These are phyloP conservation scores for Aspergillus intermedius DNA, from an alignment of 2,329 filamentous ascomycete species.

Conservation along the genomic window DNA sequence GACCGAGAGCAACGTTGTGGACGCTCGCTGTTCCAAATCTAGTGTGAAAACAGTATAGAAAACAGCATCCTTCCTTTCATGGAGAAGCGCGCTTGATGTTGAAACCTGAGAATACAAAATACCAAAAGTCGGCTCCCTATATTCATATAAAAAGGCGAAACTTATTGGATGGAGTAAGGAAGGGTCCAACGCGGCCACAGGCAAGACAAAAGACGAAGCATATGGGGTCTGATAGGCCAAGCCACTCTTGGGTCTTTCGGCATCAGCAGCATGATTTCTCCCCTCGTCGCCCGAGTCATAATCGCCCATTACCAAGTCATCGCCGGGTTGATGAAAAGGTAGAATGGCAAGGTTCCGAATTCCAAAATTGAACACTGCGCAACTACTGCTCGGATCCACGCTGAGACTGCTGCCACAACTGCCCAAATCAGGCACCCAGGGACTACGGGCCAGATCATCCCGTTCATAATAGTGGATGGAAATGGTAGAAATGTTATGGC, in stretches of 20 bases:
- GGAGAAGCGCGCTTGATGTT: conserved; percentile 65
- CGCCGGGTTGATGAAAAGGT: conserved; percentile 78
- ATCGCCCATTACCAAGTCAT: conserved; percentile 86
- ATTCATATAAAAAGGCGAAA: conserved; percentile 90
- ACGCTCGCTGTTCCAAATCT: conserved; percentile 86
- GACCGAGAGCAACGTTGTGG: conserved; percentile 85
- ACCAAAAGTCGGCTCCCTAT: conserved; percentile 94
- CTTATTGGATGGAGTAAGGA: conserved; percentile 82
- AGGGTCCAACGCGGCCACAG: conserved; percentile 81
- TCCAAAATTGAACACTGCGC: conserved; percentile 90
- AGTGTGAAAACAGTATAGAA: conserved; percentile 93
- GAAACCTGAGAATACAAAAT: conserved; percentile 74
- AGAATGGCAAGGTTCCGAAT: conserved; percentile 83
- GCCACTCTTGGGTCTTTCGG: conserved; percentile 30
- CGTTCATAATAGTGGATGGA: conserved; percentile 98
- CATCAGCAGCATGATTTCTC: conserved; percentile 39
- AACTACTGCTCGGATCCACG: conserved; percentile 85
- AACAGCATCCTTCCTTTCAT: conserved; percentile 74
- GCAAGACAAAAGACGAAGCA: conserved; percentile 85
- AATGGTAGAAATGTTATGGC: conserved; percentile 71
- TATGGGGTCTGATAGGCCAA: conserved; percentile 59
- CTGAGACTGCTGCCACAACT: conserved; percentile 74
- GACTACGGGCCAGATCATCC: conserved; percentile 74
- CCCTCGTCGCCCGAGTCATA: conserved; percentile 79
- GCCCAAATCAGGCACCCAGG: conserved; percentile 71